Base-by-base conservation (phyloP, 768 basidiomycete species). In the Lentinula guzmanii region DNA sequence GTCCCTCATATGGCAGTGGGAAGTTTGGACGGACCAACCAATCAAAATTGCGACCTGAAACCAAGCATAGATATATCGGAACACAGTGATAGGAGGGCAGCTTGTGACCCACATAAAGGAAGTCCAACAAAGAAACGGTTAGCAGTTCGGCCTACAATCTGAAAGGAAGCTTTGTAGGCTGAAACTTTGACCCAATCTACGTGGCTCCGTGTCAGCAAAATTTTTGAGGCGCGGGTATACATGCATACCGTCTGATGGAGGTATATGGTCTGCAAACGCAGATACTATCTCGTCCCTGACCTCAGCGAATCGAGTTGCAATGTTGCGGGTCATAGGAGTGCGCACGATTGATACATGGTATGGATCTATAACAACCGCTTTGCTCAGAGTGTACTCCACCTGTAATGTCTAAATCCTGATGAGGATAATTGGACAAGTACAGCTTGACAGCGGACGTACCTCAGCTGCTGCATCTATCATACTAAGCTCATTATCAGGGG, bases 21-120 rank as follows among this genome's bases (percentile, higher is more conserved):
- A 39, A 10, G 48, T 42, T 21, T 10, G 28, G 2, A 45, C 56
- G 5, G 16, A 60, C 58, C 42, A 48, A 31, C 43, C 48, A 60
- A 28, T 60, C 58, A 39, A 48, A 33, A 50, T 59, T 16, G 5
- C 58, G 58, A 50, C 58, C 58, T 59, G 31, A 24, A 52, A 39
- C 9, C 7, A 39, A 13, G 7, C 37, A 39, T 8, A 8, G 13
- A 39, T 8, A 39, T 39, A 39, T 28, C 37, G 37, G 13, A 39
- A 8, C 9, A 39, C 7, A 39, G 13, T 13, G 37, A 39, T 13
- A 28, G 28, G 28, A 28, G 28, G 28, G 4, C 13, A 43, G 16
- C 10, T 3, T 48, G n/a, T 13, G 8, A 48, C 51, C 2, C 16
- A 52, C 51, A 52, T 28, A 52, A 13, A 33, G 51, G 51, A 34